phyloP scores from a whole-genome alignment of 257 asterid genomes.

The Lantana camara region DNA sequence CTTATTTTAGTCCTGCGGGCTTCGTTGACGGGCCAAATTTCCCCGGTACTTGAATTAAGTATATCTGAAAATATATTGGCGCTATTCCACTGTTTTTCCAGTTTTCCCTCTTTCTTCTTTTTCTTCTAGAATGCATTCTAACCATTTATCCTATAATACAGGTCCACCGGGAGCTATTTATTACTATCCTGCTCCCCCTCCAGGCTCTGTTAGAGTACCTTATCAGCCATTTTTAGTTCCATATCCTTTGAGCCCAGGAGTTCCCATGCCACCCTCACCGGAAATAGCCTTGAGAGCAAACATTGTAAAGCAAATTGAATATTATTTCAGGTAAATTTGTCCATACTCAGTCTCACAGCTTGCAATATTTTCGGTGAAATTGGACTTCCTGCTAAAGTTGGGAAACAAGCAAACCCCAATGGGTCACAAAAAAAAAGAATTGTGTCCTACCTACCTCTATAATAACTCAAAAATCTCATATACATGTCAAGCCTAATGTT shows the following conservation, averaged over 20 bases:
- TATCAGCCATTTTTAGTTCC: constrained; percentile 62
- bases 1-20: constrained; percentile 51
- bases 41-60: constrained; percentile 48
- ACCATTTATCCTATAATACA: constrained; percentile 36
- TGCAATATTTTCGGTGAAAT: constrained; percentile 22
- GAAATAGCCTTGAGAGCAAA: constrained; percentile 46
- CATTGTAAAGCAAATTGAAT: constrained; percentile 82
- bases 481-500: neutral
- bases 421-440: neutral
- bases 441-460: neutral
- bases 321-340: constrained; percentile 85
- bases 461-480: neutral
- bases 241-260: constrained; percentile 61
- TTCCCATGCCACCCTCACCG: constrained; percentile 56
- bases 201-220: constrained; percentile 65
- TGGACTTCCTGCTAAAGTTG: constrained; percentile 10
- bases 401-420: neutral
- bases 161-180: constrained; percentile 79
- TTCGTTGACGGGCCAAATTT: constrained; percentile 62
- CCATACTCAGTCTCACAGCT: constrained; percentile 13
- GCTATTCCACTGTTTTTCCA: neutral
- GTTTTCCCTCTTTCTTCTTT: neutral
- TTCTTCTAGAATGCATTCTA: constrained; percentile 23
- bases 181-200: constrained; percentile 61
- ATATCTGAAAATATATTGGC: neutral